phyloP scores from a whole-genome alignment of 257 asterid species.

The Ajuga chamaepitys region DNA sequence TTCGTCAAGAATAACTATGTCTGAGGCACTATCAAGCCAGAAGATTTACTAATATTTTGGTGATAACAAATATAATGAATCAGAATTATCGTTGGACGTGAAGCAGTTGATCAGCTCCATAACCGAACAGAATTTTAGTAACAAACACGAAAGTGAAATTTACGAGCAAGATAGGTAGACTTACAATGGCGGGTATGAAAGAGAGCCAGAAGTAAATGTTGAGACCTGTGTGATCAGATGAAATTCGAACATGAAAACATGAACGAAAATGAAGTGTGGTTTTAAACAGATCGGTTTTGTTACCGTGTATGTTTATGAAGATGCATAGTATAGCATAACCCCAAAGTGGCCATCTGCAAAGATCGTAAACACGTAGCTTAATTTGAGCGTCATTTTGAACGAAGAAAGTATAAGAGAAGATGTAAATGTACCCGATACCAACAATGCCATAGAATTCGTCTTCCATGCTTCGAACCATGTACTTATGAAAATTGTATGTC shows the following conservation, averaged over 20 bases:
- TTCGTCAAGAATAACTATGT: too few relatives aligned
- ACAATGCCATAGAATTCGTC: constrained; percentile 80
- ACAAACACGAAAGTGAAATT: too few relatives aligned
- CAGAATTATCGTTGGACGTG: too few relatives aligned
- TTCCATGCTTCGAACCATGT: constrained; percentile 94
- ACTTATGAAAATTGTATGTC: constrained; percentile 76
- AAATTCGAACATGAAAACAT: background rate
- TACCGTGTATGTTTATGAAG: constrained; percentile 84
- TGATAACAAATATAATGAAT: too few relatives aligned
- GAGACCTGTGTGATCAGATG: constrained; percentile 51
- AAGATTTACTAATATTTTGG: too few relatives aligned
- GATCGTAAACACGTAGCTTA: background rate
- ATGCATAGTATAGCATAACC: constrained; percentile 86
- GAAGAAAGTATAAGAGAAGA: too few relatives aligned
- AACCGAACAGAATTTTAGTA: too few relatives aligned
- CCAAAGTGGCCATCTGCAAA: constrained; percentile 91
- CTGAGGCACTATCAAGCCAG: too few relatives aligned
- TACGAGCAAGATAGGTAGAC: constrained; percentile 13
- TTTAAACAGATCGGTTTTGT: background rate
- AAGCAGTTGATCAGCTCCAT: too few relatives aligned
- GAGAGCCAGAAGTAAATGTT: constrained; percentile 89
- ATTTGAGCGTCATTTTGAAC: background rate
- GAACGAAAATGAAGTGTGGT: background rate
- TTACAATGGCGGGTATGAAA: constrained; percentile 76
- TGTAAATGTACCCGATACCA: constrained; percentile 59